phyloP scores from a whole-genome alignment of 1,139 yeast genomes.

The Diutina sp. region DNA sequence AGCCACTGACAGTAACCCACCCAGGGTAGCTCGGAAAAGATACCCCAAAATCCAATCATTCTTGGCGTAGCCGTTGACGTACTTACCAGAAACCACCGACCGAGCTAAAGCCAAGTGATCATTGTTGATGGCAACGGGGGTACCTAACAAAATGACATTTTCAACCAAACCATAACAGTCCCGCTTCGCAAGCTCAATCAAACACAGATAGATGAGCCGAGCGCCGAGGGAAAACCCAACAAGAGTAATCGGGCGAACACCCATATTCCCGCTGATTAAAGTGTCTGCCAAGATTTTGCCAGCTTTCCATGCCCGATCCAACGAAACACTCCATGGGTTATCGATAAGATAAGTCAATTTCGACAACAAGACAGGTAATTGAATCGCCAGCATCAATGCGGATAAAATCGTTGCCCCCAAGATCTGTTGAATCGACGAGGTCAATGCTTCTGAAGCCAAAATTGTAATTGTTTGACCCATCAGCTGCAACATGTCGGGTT shows the following conservation, averaged over 20 bases:
- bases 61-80: conserved; percentile 80
- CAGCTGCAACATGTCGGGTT: conserved; percentile 92
- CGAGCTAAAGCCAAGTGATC: conserved; percentile 75
- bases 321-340: conserved; percentile 96
- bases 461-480: conserved; percentile 94
- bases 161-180: conserved; percentile 87
- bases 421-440: conserved; percentile 90
- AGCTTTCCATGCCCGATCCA: conserved; percentile 96
- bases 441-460: conserved; percentile 84
- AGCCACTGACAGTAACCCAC: conserved; percentile 82
- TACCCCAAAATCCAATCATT: conserved; percentile 97
- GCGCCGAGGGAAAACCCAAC: conserved; percentile 95
- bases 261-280: conserved; percentile 72
- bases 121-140: conserved; percentile 69
- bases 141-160: conserved; percentile 78
- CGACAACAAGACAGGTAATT: conserved; percentile 82
- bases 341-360: conserved; percentile 83
- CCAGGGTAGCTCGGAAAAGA: conserved; percentile 88
- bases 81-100: conserved; percentile 82
- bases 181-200: conserved; percentile 71
- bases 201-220: conserved; percentile 81
- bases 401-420: conserved; percentile 84
- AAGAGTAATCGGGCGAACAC: conserved; percentile 83
- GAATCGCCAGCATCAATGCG: conserved; percentile 94
- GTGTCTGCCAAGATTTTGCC: conserved; percentile 91